Evolutionary conservation across 768 basidiomycete genomes (phyloP), one percentile per base, ranked within the genome.

Genomic region (Piloderma croceum): DNA sequence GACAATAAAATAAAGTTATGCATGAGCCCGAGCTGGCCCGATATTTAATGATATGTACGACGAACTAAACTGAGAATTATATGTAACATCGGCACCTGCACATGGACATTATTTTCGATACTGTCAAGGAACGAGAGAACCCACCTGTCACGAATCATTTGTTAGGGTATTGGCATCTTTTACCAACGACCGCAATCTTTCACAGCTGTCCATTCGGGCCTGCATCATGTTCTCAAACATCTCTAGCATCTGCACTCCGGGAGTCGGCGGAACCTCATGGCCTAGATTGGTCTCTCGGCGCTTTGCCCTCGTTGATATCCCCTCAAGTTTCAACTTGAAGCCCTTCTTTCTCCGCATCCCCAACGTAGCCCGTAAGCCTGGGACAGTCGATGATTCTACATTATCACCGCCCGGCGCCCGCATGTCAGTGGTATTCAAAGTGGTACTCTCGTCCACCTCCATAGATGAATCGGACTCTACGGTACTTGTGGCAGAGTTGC

Each of bases 151-250:
- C 27, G 33, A 40, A 58, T 49, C 32, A 61, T 41, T 37, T 62
- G n/a, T 57, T 18, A 56, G 54, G 39, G 62, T 59, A 49, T 65
- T 70, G 33, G 69, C 68, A 38, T 69, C 63, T 36, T 64, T 62
- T 27, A 83, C 72, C 46, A 86, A 65, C 34, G 70, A 71, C 46
- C 75, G 75, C 38, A 83, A 68, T 24, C 81, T 69, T 47, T 80
- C 71, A 57, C 84, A 87, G 52, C 81, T 84, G 59, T 85, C 83
- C 73, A 87, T 77, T 40, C 84, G 72, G 3, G 77, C 69, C 51
- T 83, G 79, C 67, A 85, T 75, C 65, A 87, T 78, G 44, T 76
- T 72, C 42, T 80, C 80, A 52, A 82, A 83, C 68, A 78, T 72
- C 50, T 77, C 72, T 44, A 87, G 63, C 39, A 87, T 70, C 22